Evolutionary conservation across 192 early-diverging fungal genomes (phyloP), one percentile per base, ranked within the genome.

Genomic region (Rhizophagus sp.): DNA sequence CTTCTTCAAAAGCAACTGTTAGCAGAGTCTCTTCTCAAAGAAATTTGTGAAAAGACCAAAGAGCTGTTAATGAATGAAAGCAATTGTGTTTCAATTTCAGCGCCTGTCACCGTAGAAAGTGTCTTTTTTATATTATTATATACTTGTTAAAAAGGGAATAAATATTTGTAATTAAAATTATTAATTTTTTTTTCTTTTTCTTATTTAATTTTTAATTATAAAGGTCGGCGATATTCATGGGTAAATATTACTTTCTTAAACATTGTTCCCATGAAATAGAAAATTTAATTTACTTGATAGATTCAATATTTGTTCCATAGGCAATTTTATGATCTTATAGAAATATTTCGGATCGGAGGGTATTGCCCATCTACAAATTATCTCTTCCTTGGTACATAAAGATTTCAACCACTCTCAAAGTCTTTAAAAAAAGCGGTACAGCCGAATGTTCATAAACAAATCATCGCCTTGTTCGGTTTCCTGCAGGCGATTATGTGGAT

Each of bases 21-120:
- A 39, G 85, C 87, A 17, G 96, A 97, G 79, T 84, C 85, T 47
- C 88, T 93, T 47, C 85, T 98, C 61, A 86, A 90, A 72, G 93
- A 94, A 81, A 88, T 98, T 22, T 98, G 96, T 80, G 90, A 91
- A 52, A 90, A 88, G 63, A 90, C 92, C 24, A 95, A 95, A 73
- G 91, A 94, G 36, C 82, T 98, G 64, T 84, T 99, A 15, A 87
- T 92, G 71, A 77, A 87, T 25, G 97, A 99, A 78, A 91, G 94
- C 71, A 99, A 98, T 87, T 94, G 97, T 39, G 87, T 93, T 17
- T 87, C 87, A 33, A 93, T 98, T 50, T 85, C 86, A 25, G 93
- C 96, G 13, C 97, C 97, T 39, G 94, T 95, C 41, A 97, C 96
- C 0, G 92, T 98, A 2, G 91, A 97, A n/a, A 95, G 95, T 33